phyloP scores from a whole-genome alignment of 176 grass and related monocot species.

The Pontederia crassipes region DNA sequence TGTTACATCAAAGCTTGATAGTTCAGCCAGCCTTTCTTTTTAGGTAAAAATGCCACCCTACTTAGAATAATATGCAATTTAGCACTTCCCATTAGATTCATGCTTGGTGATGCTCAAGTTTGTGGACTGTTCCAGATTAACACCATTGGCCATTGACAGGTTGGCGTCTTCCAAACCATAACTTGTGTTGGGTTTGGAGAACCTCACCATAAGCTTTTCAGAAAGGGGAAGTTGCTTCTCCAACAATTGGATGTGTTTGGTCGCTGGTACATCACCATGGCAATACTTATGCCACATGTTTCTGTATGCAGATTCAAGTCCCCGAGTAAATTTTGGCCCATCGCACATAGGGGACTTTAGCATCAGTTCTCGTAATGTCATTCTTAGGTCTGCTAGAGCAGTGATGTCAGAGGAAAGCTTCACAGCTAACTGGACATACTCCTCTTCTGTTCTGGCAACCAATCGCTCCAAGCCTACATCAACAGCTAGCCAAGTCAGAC shows the following conservation, averaged over 20 bases:
- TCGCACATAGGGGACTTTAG: constrained; percentile 72
- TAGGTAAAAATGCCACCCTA: too few species aligned
- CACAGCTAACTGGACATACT: constrained; percentile 59
- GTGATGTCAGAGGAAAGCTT: constrained; percentile 69
- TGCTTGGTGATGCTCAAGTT: constrained; percentile 11
- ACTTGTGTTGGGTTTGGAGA: constrained; percentile 29
- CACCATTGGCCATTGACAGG: constrained; percentile 23
- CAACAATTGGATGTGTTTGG: constrained; percentile 45
- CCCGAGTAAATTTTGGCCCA: constrained; percentile 53
- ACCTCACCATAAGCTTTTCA: constrained; percentile 23
- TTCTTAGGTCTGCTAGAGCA: constrained; percentile 67
- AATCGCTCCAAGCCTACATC: constrained; percentile 42
- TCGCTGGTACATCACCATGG: constrained; percentile 48
- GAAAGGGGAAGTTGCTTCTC: constrained; percentile 26
- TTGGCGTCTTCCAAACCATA: constrained; percentile 20
- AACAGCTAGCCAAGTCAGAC: neutral
- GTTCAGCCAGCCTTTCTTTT: too few species aligned
- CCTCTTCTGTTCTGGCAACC: constrained; percentile 60
- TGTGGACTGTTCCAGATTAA: constrained; percentile 7
- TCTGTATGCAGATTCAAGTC: constrained; percentile 83
- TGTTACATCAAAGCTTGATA: too few species aligned
- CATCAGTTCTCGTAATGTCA: constrained; percentile 76
- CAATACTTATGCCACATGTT: constrained; percentile 91
- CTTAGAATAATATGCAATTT: neutral
- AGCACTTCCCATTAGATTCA: constrained; percentile 33